Evolutionary conservation across 163 green algal species (phyloP).

Genomic region (Picocystis sp.): DNA sequence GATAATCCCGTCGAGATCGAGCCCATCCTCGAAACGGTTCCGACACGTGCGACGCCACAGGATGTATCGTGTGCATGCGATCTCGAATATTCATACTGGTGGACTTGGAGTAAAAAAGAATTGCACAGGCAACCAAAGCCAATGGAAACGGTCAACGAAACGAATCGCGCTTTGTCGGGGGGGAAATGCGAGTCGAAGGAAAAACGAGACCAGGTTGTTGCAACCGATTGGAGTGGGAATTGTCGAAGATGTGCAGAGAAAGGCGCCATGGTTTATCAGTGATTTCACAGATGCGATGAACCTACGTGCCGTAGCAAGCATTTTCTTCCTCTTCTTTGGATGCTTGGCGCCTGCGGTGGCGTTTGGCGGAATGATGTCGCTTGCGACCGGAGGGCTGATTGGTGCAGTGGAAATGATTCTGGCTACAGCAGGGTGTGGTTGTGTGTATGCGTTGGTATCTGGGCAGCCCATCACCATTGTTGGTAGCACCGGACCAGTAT

Average conservation of each 20-base stretch:
- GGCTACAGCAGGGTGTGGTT: conserved; percentile 2
- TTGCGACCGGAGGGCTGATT: conserved; percentile 2
- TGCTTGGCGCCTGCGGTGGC: conserved; percentile 7
- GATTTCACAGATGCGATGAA: conserved; percentile 6
- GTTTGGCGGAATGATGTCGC: conserved; percentile 5
- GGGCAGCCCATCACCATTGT: conserved; percentile 11
- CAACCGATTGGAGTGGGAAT: neutral
- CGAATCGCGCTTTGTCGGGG: too few relatives aligned
- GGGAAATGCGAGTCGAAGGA: too few relatives aligned
- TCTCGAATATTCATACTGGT: too few relatives aligned
- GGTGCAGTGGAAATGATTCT: conserved; percentile 9
- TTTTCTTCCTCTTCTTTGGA: conserved; percentile 8
- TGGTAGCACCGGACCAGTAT: conserved; percentile 6
- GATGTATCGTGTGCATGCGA: too few relatives aligned
- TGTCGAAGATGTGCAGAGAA: conserved; percentile 6
- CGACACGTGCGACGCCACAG: too few relatives aligned
- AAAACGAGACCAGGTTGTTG: neutral
- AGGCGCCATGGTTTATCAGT: conserved; percentile 3
- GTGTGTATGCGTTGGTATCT: conserved; percentile 7
- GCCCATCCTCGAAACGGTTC: too few relatives aligned
- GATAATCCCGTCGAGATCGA: too few relatives aligned
- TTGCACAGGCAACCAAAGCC: too few relatives aligned
- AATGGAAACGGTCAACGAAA: too few relatives aligned
- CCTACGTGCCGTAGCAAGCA: conserved; percentile 5
- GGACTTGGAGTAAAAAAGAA: too few relatives aligned